Conservation (phyloP, 306 rosid genomes). For the Prunus campanulata region DNA sequence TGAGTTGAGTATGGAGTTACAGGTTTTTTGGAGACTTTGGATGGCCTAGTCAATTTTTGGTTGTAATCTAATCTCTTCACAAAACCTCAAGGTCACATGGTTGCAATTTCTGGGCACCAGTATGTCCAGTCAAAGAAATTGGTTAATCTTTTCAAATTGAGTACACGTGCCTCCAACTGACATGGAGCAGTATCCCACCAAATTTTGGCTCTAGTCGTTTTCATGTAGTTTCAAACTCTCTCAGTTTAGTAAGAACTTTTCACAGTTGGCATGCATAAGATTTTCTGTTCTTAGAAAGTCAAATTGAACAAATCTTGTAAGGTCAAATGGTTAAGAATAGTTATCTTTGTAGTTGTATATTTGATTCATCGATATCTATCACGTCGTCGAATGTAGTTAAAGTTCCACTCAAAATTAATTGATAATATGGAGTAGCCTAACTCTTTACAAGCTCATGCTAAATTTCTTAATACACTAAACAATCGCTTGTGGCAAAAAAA, state of each 20-base stretch:
- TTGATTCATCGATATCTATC: no score
- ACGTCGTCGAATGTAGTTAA: no score
- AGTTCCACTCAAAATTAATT: no score
- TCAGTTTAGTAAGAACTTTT: background rate
- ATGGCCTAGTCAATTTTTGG: background rate
- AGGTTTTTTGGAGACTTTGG: background rate
- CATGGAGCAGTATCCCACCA: background rate
- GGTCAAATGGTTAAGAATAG: no score
- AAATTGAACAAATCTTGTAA: no score
- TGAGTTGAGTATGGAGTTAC: no score
- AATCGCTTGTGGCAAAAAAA: no score
- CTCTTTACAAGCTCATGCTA: no score
- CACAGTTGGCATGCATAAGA: background rate
- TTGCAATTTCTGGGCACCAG: conserved; percentile 39
- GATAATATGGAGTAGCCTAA: no score
- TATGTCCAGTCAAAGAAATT: conserved; percentile 25
- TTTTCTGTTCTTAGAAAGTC: background rate
- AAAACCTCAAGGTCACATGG: conserved; percentile 35
- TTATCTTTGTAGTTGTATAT: no score
- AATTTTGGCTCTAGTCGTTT: background rate
- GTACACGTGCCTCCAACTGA: background rate
- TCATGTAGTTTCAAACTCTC: background rate
- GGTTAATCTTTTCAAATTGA: conserved; percentile 17
- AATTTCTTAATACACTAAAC: no score
- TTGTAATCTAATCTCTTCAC: background rate